phyloP scores from a whole-genome alignment of 148 eudicot genomes.

The Rhododendron griersonianum region DNA sequence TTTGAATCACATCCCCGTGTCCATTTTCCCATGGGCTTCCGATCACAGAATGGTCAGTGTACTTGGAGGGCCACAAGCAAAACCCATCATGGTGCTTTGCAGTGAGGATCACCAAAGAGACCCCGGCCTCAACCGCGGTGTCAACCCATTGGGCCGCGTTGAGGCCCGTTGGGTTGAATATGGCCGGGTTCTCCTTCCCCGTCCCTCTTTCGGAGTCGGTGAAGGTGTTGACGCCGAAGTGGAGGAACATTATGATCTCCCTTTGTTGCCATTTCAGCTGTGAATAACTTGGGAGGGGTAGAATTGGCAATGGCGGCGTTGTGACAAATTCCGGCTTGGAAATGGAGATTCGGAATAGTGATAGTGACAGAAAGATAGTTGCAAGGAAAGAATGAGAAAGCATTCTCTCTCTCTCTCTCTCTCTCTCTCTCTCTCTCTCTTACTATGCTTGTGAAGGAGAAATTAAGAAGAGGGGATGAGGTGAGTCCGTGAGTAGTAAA shows the following conservation, averaged over 20 bases:
- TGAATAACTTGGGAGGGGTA: conserved; percentile 67
- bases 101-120: conserved; percentile 64
- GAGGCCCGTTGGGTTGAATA: conserved; percentile 67
- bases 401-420: background rate
- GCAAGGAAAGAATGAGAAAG: background rate
- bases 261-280: conserved; percentile 88
- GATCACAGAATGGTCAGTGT: conserved; percentile 70
- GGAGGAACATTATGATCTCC: conserved; percentile 85
- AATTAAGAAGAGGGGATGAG: background rate
- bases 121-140: conserved; percentile 54
- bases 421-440: background rate
- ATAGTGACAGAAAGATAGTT: background rate
- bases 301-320: conserved; percentile 80
- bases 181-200: conserved; percentile 55
- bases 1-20: conserved; percentile 68
- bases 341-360: background rate
- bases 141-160: conserved; percentile 67
- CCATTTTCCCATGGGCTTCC: conserved; percentile 69
- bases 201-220: conserved; percentile 83
- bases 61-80: conserved; percentile 88
- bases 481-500: background rate
- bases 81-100: conserved; percentile 99
- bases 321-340: conserved; percentile 17
- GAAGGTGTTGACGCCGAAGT: conserved; percentile 91
- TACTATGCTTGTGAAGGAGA: background rate